These are phyloP conservation scores for Ophiocordyceps camponoti-floridani DNA, from an alignment of 2,329 filamentous ascomycete species.

Conservation along the genomic window DNA sequence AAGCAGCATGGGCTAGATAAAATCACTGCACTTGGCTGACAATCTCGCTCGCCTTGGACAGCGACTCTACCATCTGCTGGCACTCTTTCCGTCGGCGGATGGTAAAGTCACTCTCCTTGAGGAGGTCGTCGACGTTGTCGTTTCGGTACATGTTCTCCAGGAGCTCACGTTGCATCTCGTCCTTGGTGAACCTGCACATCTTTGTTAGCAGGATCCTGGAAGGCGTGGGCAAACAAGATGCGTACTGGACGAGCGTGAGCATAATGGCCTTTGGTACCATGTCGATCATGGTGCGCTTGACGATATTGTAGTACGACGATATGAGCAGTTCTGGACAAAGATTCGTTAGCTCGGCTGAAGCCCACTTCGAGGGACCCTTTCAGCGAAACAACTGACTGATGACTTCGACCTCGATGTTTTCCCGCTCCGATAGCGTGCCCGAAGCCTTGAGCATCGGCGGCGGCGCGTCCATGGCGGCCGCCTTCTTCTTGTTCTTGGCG, in stretches of 20 bases:
- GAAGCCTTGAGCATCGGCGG: constrained; percentile 87
- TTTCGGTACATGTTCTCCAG: constrained; percentile 95
- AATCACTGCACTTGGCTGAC: constrained; percentile 61
- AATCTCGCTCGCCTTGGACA: constrained; percentile 83
- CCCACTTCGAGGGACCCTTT: not conserved
- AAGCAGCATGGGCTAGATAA: not conserved
- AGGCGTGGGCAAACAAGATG: not conserved
- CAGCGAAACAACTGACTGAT: constrained; percentile 52
- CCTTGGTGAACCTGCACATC: constrained; percentile 61
- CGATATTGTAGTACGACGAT: constrained; percentile 94
- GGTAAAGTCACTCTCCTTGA: constrained; percentile 98
- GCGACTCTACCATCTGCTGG: constrained; percentile 95
- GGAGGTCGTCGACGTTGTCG: constrained; percentile 75
- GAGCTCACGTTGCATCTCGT: constrained; percentile 95
- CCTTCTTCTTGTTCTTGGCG: constrained; percentile 99
- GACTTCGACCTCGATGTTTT: constrained; percentile 90
- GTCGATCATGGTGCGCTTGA: constrained; percentile 95
- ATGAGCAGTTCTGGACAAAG: constrained; percentile 63
- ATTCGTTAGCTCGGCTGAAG: not conserved
- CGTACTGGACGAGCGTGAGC: constrained; percentile 88
- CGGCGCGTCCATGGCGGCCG: constrained; percentile 96
- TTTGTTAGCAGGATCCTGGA: constrained; percentile 5
- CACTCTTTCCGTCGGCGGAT: constrained; percentile 90
- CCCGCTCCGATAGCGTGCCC: constrained; percentile 81
- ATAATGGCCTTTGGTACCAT: constrained; percentile 99